Percentiles rank a stretch among this genome's conserved stretches.
Evolutionary conservation across 2,329 filamentous ascomycete species (phyloP).

Genomic region (Fusarium xylarioides): DNA sequence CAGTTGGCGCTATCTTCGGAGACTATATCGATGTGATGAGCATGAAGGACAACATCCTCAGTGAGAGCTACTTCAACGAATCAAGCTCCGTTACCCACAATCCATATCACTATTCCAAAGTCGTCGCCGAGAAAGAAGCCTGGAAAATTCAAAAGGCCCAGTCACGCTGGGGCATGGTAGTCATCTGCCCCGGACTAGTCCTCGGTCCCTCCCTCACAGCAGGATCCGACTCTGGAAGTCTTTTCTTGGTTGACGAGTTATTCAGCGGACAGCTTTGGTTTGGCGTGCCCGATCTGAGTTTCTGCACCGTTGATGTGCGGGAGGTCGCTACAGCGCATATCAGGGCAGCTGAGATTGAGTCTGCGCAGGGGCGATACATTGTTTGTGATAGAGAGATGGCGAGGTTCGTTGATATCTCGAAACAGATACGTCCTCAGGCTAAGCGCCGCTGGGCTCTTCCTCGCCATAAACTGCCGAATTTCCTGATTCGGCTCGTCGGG

Average conservation of each 20-base stretch:
- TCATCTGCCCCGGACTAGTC: background rate
- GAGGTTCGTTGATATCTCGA: background rate
- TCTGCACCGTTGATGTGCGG: background rate
- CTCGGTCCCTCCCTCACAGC: background rate
- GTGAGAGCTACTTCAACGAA: background rate
- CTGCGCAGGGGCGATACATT: background rate
- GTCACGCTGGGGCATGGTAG: background rate
- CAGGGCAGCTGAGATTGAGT: background rate
- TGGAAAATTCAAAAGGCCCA: background rate
- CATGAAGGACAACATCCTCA: background rate
- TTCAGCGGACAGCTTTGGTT: background rate
- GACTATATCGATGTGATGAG: background rate
- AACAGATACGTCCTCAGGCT: background rate
- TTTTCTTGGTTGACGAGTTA: background rate
- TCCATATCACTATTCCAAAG: slow-evolving; percentile 1
- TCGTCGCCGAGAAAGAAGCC: background rate
- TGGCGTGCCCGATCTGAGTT: background rate
- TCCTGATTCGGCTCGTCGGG: background rate
- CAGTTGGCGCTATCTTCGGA: background rate
- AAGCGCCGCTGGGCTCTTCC: background rate
- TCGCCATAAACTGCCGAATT: background rate
- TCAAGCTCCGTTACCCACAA: background rate
- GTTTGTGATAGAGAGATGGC: background rate
- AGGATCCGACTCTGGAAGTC: background rate
- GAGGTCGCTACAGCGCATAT: background rate